Percentiles rank a stretch among this genome's conserved stretches.
Evolutionary conservation across 768 basidiomycete species (phyloP).

Genomic region (Russula griseocarnosa): DNA sequence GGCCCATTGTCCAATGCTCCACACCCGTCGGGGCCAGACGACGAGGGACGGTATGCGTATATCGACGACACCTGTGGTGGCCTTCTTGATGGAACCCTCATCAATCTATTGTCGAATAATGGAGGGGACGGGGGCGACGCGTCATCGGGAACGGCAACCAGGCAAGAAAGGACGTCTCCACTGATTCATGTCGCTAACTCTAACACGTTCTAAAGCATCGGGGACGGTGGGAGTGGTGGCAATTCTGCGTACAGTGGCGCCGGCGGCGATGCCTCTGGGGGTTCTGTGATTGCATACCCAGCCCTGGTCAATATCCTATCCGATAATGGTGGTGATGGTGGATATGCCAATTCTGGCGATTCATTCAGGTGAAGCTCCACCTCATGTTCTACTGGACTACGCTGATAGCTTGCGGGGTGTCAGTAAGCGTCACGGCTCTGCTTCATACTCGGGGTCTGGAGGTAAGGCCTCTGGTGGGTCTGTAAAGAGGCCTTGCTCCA

Average conservation of each 20-base stretch:
- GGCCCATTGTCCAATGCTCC: neutral
- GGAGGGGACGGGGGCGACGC: conserved; percentile 32
- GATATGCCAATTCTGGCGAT: conserved; percentile 15
- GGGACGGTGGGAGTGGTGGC: conserved; percentile 1
- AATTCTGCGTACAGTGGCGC: conserved; percentile 15
- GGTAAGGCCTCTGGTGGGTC: conserved; percentile 23
- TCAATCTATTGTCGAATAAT: conserved; percentile 37
- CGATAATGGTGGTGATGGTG: conserved; percentile 32
- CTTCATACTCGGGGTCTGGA: conserved; percentile 17
- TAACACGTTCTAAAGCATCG: neutral
- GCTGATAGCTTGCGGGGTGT: conserved; percentile 1
- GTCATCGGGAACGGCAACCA: conserved; percentile 27
- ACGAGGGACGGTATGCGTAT: neutral
- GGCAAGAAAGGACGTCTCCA: conserved; percentile 4
- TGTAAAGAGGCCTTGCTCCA: conserved; percentile 10
- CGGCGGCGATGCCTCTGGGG: conserved; percentile 24
- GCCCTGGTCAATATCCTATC: conserved; percentile 35
- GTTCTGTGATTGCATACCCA: conserved; percentile 14
- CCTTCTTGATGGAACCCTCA: conserved; percentile 22
- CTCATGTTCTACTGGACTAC: neutral
- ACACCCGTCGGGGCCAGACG: neutral
- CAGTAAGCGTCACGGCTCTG: conserved; percentile 6
- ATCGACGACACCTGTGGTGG: conserved; percentile 1
- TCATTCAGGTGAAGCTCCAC: conserved; percentile 13
- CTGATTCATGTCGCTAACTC: neutral